Evolutionary conservation across 1,284 basidiomycete genomes (phyloP).

Genomic region (Puccinia novopanici): DNA sequence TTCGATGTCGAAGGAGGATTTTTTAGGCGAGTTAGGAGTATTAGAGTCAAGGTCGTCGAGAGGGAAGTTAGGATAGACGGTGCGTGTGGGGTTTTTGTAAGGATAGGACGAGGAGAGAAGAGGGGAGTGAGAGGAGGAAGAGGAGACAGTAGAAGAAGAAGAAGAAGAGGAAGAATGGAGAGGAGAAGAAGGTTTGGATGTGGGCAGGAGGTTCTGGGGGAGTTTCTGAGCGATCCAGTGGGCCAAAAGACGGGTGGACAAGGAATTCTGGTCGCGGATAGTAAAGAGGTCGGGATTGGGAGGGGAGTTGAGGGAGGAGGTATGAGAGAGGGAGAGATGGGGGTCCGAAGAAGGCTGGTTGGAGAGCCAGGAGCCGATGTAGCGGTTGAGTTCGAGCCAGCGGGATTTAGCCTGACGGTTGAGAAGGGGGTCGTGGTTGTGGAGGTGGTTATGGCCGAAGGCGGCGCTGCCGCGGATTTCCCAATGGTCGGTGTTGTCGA

Average conservation of each 20-base stretch:
- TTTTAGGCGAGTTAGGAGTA: background rate
- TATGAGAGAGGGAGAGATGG: background rate
- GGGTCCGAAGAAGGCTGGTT: background rate
- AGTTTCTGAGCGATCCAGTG: slow-evolving; percentile 42
- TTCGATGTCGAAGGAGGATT: slow-evolving; percentile 19
- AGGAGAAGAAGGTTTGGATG: background rate
- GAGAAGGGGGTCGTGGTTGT: background rate
- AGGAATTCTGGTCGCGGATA: background rate
- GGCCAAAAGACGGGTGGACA: slow-evolving; percentile 6
- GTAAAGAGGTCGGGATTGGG: background rate
- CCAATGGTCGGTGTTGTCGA: slow-evolving; percentile 96
- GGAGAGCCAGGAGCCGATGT: slow-evolving; percentile 40
- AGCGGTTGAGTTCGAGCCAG: slow-evolving; percentile 45
- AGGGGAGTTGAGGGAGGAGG: background rate
- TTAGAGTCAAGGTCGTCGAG: slow-evolving; percentile 24
- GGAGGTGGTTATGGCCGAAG: slow-evolving; percentile 56
- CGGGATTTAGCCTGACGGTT: slow-evolving; percentile 12
- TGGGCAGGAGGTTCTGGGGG: background rate
- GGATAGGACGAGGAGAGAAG: background rate
- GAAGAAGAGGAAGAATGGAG: no score
- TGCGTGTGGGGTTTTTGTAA: background rate
- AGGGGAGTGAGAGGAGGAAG: background rate
- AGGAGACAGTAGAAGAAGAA: background rate
- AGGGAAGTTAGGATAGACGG: slow-evolving; percentile 34
- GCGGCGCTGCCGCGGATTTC: slow-evolving; percentile 79